Conservation (phyloP, 2,329 filamentous ascomycete species). For the Verticillium zaregamsianum region DNA sequence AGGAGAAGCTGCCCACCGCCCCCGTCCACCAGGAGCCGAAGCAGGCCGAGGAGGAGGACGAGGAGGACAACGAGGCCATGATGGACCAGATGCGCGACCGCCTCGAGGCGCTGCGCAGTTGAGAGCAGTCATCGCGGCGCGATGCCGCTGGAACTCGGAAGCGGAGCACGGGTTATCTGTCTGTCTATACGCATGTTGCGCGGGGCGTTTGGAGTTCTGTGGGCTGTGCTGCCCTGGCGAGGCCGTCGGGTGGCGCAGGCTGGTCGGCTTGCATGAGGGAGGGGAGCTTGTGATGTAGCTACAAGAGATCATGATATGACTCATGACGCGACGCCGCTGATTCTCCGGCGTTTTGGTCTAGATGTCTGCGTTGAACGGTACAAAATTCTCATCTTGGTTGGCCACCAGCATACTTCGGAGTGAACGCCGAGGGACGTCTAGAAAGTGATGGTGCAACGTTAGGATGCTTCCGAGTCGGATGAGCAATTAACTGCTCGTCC, state of each 20-base stretch:
- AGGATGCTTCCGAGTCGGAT: no score
- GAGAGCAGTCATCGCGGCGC: slow-evolving; percentile 8
- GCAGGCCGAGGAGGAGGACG: slow-evolving; percentile 62
- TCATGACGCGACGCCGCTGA: background rate
- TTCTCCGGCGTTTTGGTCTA: background rate
- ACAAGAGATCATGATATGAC: background rate
- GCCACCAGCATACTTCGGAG: no score
- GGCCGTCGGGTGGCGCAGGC: background rate
- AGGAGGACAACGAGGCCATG: slow-evolving; percentile 84
- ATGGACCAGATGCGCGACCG: slow-evolving; percentile 92
- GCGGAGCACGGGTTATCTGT: background rate
- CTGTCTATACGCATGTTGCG: background rate
- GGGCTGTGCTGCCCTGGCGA: background rate
- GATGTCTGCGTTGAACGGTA: background rate
- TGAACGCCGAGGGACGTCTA: no score
- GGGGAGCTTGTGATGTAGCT: background rate
- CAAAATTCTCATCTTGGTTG: background rate
- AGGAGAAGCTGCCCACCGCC: slow-evolving; percentile 55
- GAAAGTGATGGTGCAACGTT: no score
- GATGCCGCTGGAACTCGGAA: background rate
- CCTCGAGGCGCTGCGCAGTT: slow-evolving; percentile 88
- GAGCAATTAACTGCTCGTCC: no score
- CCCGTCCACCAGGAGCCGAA: slow-evolving; percentile 51
- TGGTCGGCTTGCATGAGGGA: background rate
- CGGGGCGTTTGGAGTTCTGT: background rate